phyloP scores from a whole-genome alignment of 371 early-diverging fungal genomes.

The Saksenaea oblongispora region DNA sequence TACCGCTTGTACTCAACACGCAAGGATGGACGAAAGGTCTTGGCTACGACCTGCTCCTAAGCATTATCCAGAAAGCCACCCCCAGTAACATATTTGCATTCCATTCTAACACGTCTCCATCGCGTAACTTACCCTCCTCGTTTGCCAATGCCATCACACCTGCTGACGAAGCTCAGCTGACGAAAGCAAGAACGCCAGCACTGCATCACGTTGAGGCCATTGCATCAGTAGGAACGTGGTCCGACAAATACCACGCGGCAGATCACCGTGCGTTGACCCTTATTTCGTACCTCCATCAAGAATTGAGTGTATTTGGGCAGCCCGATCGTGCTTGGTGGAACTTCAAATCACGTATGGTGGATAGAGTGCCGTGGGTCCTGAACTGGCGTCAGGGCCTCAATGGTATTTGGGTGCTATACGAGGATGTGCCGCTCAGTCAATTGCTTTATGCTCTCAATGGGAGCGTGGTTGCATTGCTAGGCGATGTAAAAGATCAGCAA shows the following conservation, averaged over 20 bases:
- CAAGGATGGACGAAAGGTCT: constrained; percentile 84
- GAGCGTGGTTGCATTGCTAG: constrained; percentile 69
- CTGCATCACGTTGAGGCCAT: constrained; percentile 23
- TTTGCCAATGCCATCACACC: constrained; percentile 25
- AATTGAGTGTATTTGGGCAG: constrained; percentile 6
- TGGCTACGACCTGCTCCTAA: constrained; percentile 69
- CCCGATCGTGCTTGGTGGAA: constrained; percentile 51
- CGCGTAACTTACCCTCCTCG: constrained; percentile 31
- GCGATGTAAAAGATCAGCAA: constrained; percentile 33
- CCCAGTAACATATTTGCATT: constrained; percentile 61
- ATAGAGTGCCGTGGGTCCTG: constrained; percentile 59
- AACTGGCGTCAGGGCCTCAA: constrained; percentile 60
- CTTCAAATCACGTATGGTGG: constrained; percentile 51
- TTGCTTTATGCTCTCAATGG: constrained; percentile 78
- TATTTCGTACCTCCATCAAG: constrained; percentile 47
- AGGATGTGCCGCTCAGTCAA: constrained; percentile 70
- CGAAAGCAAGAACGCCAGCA: constrained; percentile 1
- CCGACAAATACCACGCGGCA: constrained; percentile 50
- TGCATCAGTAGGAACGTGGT: constrained; percentile 4
- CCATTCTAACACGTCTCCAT: constrained; percentile 20
- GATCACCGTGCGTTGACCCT: constrained; percentile 59
- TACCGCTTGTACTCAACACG: constrained; percentile 82
- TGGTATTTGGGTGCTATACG: constrained; percentile 57
- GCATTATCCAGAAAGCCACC: constrained; percentile 47
- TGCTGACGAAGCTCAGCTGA: neutral